Percentiles rank a stretch among this genome's conserved stretches.
phyloP scores from a whole-genome alignment of 164 flowering plant genomes.

The Vitis rotundifolia region DNA sequence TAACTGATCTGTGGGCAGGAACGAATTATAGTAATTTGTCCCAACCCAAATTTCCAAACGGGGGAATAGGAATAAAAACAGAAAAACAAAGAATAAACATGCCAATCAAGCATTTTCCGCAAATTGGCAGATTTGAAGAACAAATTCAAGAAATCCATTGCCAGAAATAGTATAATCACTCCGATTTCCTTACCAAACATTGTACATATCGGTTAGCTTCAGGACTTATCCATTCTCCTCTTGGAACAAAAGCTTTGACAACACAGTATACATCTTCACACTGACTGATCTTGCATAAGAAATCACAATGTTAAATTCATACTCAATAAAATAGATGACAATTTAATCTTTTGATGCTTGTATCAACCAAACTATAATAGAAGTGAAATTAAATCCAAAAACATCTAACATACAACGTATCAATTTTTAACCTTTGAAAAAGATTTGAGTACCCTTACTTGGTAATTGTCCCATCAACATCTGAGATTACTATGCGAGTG shows the following conservation, averaged over 20 bases:
- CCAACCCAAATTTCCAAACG: no score
- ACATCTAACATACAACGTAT: background rate
- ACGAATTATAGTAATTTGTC: no score
- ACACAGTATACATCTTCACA: slow-evolving; percentile 91
- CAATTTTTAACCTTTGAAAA: background rate
- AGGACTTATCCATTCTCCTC: slow-evolving; percentile 63
- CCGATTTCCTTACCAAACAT: slow-evolving; percentile 50
- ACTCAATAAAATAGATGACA: background rate
- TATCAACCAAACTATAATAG: background rate
- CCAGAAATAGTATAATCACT: background rate
- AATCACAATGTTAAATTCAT: slow-evolving; percentile 18
- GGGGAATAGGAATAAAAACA: no score
- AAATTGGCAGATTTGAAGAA: background rate
- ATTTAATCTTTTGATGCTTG: background rate
- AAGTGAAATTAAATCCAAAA: background rate
- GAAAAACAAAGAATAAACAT: background rate
- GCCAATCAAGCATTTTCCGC: background rate
- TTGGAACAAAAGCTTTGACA: slow-evolving; percentile 68
- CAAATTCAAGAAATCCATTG: background rate
- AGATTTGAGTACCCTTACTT: slow-evolving; percentile 44
- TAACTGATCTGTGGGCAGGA: no score
- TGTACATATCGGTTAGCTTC: slow-evolving; percentile 59
- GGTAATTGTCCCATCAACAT: slow-evolving; percentile 98
- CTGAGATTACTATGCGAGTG: slow-evolving; percentile 85
- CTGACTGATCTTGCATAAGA: slow-evolving; percentile 61